Base-by-base conservation (phyloP, 805 yeast genomes). In the Ogataea minuta region DNA sequence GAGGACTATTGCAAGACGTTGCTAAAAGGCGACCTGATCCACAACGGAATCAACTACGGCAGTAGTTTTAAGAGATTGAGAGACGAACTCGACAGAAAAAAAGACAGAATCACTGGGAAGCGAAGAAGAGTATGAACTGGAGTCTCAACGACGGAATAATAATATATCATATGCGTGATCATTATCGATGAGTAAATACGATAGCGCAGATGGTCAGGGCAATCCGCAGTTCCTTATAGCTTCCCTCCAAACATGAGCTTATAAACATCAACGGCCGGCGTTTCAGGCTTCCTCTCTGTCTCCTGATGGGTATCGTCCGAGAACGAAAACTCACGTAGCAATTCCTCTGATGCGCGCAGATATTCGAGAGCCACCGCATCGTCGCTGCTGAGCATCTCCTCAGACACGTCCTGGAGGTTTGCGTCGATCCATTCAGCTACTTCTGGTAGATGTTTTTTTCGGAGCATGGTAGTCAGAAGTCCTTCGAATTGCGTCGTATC, bases 391-490 rank as follows among this genome's bases (percentile, higher is more conserved):
- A 61, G 46, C 11, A 45, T 53, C 34, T 48, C 54, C 27, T 52
- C 57, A 33, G 62, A 66, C 5, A 32, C 40, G 9, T 40, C 40
- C 10, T 39, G 34, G 13, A 29, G 34, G 23, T 43, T 35, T 19
- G 59, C 54, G 12, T 61, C 57, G 6, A 89, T 75, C 97, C 98
- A 91, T 32, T 78, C 84, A 36, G 80, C 85, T 2, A 91, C 95
- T 46, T 90, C 97, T 0, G 99, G 98, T 9, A 86, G 67, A 34
- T 83, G 82, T 57, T 90, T 91, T 59, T 90, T 93, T 43, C 98
- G 73, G 44, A 93, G 62, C 44, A 93, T 67, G 0, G 97, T 89
- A 0, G 95, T 84, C 35, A 90, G 64, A 24, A 93, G 69, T 2
- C 88, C 85, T 53, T 85, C 90, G 48, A 86, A 90, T 30, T 86